Base-by-base conservation (phyloP, 2,329 filamentous ascomycete species). In the Microcyclosporella mali region DNA sequence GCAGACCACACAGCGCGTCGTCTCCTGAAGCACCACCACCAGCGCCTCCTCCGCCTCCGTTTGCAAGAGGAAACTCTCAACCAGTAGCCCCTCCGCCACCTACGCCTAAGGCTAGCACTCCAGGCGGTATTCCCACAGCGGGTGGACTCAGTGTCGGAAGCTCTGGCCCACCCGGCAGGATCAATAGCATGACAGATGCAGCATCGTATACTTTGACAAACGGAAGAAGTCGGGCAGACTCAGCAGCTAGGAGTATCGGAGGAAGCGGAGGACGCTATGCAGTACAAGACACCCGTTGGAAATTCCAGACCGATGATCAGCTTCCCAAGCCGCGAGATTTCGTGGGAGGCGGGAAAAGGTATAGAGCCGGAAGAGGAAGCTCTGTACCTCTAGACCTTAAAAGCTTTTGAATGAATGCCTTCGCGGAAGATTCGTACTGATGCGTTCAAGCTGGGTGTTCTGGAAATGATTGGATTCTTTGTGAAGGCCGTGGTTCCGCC, bases 341-440 rank as follows among this genome's bases (percentile, higher is more conserved):
- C 60, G 68, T 73, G 1, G 84, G 84, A n/a, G 80, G 78, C 3
- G 69, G 75, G 15, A 88, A 84, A 63, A 81, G 79, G 62, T 98
- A 97, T 66, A 76, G 90, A 50, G 92, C 92, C 28, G 92, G 92
- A 7, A 78, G 90, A 61, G 90, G 88, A 25, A 95, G 88, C 68
- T 95, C 86, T 70, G 89, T 97, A 54, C 92, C 92, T 21, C 70
- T 97, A 56, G 87, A 97, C 70, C n/a, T 66, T 98, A 60, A 79
- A 72, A 52, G 71, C 75, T 11, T 73, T 84, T 46, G 65, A 69
- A 35, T 72, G 27, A 33, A 25, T 25, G 21, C 21, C 21, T 25
- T 25, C 4, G 21, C 6, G 4, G 9, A 25, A 9, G 21, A 9
- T 9, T 25, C 9, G 9, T 25, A 6, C 6, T 25, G 21, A 4